Evolutionary conservation across 805 yeast genomes (phyloP).

Genomic region (Candida dendrica): DNA sequence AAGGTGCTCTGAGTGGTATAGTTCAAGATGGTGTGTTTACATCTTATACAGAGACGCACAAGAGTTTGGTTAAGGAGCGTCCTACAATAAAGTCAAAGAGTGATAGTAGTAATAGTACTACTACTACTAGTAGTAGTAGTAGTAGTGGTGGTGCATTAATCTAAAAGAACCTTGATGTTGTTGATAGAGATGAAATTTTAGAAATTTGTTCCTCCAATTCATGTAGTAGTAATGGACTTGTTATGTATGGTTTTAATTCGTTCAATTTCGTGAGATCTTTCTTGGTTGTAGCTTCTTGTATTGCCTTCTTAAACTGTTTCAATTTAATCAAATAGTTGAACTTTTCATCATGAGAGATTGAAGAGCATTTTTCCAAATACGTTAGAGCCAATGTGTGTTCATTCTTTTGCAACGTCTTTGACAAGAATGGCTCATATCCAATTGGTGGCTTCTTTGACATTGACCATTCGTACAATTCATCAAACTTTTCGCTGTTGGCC

Average conservation of each 20-base stretch:
- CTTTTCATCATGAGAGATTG: conserved; percentile 10
- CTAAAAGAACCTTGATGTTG: not conserved
- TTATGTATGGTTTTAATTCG: conserved; percentile 1
- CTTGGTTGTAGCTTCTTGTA: conserved; percentile 15
- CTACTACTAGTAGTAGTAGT: not conserved
- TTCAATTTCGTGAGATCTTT: conserved; percentile 9
- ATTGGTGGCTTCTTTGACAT: conserved; percentile 55
- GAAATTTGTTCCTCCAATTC: not conserved
- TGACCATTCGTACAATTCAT: conserved; percentile 47
- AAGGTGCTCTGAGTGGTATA: conserved; percentile 45
- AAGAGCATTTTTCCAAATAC: conserved; percentile 7
- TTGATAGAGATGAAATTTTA: not conserved
- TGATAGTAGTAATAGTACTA: too few species aligned
- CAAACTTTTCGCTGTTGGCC: conserved; percentile 43
- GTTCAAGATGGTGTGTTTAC: conserved; percentile 32
- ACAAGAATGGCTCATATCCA: conserved; percentile 54
- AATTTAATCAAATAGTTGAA: conserved; percentile 11
- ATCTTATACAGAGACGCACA: too few species aligned
- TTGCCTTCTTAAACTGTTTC: conserved; percentile 12
- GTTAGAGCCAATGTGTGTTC: conserved; percentile 14
- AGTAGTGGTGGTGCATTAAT: not conserved
- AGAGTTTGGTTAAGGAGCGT: too few species aligned
- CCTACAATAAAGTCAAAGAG: too few species aligned
- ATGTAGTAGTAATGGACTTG: not conserved
- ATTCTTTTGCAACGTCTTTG: conserved; percentile 7